Percentiles rank a stretch among this genome's conserved stretches.
Conservation (phyloP, 1,284 basidiomycete species). For the Apiotrichum veenhuisii region DNA sequence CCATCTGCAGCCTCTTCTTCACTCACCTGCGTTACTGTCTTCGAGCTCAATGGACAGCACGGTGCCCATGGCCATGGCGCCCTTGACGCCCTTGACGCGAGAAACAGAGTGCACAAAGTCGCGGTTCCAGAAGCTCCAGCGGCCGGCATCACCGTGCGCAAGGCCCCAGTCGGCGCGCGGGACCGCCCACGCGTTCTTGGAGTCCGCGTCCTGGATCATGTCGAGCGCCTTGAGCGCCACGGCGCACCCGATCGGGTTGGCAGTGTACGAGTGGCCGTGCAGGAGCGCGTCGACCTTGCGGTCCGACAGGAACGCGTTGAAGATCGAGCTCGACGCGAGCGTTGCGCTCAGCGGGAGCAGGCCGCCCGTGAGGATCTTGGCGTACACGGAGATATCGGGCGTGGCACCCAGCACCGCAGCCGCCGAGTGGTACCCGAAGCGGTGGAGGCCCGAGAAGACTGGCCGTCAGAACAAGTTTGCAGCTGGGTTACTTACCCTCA, state of each 20-base stretch:
- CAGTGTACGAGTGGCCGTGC: conserved; percentile 94
- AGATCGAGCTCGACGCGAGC: conserved; percentile 73
- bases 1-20: background rate
- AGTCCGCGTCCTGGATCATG: conserved; percentile 58
- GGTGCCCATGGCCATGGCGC: conserved; percentile 82
- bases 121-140: conserved; percentile 89
- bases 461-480: background rate
- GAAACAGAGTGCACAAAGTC: conserved; percentile 67
- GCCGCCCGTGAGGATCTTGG: conserved; percentile 92
- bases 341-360: conserved; percentile 83
- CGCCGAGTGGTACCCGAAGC: conserved; percentile 70
- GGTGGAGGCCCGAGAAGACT: conserved; percentile 88
- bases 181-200: conserved; percentile 57
- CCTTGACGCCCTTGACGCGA: conserved; percentile 58
- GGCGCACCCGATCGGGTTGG: conserved; percentile 84
- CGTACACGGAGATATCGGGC: conserved; percentile 86
- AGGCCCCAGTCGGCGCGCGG: conserved; percentile 57
- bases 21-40: conserved; percentile 59
- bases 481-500: conserved; percentile 54
- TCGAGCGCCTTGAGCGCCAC: conserved; percentile 78
- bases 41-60: conserved; percentile 77
- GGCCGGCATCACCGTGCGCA: conserved; percentile 52
- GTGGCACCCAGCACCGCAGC: conserved; percentile 63
- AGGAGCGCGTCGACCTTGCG: conserved; percentile 77
- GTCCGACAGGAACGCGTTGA: conserved; percentile 70